Percentiles rank a stretch among this genome's conserved stretches.
Evolutionary conservation across 768 basidiomycete genomes (phyloP).

Genomic region (Lentinula lateritia): DNA sequence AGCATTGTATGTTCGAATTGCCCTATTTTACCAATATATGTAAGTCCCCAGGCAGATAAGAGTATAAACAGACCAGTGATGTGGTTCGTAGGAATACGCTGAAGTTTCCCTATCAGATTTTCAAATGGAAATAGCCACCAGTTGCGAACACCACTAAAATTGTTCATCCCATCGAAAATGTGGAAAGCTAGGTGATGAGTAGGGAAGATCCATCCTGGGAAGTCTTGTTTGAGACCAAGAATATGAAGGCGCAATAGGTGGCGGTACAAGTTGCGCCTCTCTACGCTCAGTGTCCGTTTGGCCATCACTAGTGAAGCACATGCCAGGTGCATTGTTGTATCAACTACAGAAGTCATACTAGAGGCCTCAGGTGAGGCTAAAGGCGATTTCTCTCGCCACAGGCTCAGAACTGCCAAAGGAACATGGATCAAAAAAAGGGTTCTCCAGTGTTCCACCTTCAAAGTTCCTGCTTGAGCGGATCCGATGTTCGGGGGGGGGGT

Average conservation of each 20-base stretch:
- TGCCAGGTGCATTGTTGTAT: background rate
- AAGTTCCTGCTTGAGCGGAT: constrained; percentile 10
- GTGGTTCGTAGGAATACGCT: constrained; percentile 17
- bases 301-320: background rate
- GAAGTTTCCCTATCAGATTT: constrained; percentile 16
- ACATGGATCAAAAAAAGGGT: constrained; percentile 12
- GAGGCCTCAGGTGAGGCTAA: background rate
- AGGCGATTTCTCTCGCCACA: constrained; percentile 10
- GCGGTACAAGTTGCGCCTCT: background rate
- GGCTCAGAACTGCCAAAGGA: constrained; percentile 15
- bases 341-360: background rate
- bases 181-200: constrained; percentile 8
- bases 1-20: constrained; percentile 11
- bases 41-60: too few relatives aligned
- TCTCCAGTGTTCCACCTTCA: constrained; percentile 23
- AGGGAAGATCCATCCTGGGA: background rate
- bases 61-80: background rate
- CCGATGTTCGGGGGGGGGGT: constrained; percentile 10
- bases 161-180: constrained; percentile 11
- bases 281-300: background rate
- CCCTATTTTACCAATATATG: background rate
- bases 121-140: constrained; percentile 24
- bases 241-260: constrained; percentile 9
- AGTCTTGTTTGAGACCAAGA: background rate
- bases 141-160: constrained; percentile 9